Base-by-base conservation (phyloP, 176 grass and related monocot genomes). In the Metroxylon sagu region DNA sequence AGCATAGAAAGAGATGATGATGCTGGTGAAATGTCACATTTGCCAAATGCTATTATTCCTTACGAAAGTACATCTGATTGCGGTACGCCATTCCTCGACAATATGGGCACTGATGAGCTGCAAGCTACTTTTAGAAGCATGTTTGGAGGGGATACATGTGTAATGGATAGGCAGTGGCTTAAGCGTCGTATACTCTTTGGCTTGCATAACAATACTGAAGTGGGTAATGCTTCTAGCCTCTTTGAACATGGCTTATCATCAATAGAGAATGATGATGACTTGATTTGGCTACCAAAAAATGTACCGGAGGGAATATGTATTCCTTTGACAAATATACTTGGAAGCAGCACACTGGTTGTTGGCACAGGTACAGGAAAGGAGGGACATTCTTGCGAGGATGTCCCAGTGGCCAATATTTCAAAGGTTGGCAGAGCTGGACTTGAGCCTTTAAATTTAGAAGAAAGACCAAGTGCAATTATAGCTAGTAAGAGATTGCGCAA, bases 401-500 rank as follows among this genome's bases (percentile, higher is more conserved):
- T 8, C 18, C 6, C 12, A 49, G 56, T 19, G 7, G n/a, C 16
- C 50, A 26, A 59, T 71, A 29, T 60, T 51, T 28, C 55, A 3
- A 16, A 60, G 19, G 25, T 17, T 26, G 21, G 18, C 16, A 29
- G 52, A 50, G 39, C 18, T 60, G 25, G 14, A n/a, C 26, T 19
- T 25, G 30, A 6, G 31, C 35, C 10, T 10, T 49, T 35, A 58
- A 69, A 29, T 48, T 28, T 50, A 5, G 68, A 29, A 29, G 68
- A 59, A 54, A 52, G 56, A 18, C 19, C 50, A 29, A 52, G 68
- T 71, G 39, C 56, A 30, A 18, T 51, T 21, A 52, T 14, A 60
- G 10, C 68, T 59, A 60, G 17, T 25, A 71, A 71, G 68, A 60
- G 68, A 29, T 50, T 59, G 21, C 55, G 43, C 35, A 60, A 71